These are phyloP conservation scores for Setomelanomma holmii DNA, from an alignment of 2,329 filamentous ascomycete species.

Conservation along the genomic window DNA sequence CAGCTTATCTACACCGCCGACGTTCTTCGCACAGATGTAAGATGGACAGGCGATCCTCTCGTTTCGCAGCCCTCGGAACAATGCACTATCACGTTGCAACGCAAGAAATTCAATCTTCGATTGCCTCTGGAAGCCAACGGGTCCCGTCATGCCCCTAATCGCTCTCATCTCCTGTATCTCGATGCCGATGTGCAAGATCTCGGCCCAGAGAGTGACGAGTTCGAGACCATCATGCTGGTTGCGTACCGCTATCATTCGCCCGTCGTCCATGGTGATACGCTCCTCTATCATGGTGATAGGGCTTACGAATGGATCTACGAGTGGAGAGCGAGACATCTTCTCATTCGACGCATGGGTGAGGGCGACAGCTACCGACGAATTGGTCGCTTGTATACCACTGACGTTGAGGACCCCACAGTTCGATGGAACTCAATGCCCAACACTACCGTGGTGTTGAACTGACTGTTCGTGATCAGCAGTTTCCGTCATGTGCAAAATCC, in stretches of 20 bases:
- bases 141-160: background rate
- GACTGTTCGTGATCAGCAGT: too few species aligned
- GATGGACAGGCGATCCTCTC: slow-evolving; percentile 1
- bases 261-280: too few species aligned
- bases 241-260: background rate
- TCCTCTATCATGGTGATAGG: background rate
- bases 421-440: background rate
- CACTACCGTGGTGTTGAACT: too few species aligned
- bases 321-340: background rate
- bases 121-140: background rate
- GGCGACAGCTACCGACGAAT: background rate
- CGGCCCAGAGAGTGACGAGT: background rate
- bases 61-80: background rate
- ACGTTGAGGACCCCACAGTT: background rate
- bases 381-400: background rate
- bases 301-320: background rate
- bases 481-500: too few species aligned
- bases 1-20: background rate
- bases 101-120: background rate
- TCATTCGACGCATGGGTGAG: background rate
- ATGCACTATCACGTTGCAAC: background rate
- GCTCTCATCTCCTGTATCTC: background rate
- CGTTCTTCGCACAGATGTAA: background rate
- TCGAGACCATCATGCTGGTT: background rate
- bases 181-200: background rate